Conservation (phyloP, 108 stramenopile genomes). For the Cyclotella cryptica region DNA sequence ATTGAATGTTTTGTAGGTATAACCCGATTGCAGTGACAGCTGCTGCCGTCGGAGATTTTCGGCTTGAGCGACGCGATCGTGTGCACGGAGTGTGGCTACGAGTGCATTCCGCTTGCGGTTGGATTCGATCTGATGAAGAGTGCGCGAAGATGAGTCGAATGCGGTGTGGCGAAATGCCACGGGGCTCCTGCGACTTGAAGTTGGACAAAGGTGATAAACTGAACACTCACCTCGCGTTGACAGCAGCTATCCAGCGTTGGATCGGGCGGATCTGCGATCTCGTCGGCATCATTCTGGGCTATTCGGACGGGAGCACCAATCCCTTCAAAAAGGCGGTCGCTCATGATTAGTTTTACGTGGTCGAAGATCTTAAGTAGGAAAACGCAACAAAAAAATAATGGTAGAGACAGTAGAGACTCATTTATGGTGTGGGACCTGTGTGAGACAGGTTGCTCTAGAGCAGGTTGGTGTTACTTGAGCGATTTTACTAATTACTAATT, state of each 20-base stretch:
- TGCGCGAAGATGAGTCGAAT: slow-evolving; percentile 2
- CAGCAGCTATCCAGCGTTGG: slow-evolving; percentile 86
- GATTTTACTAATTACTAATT: no score
- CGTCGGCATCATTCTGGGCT: slow-evolving; percentile 15
- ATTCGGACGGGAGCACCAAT: slow-evolving; percentile 69
- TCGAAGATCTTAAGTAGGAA: no score
- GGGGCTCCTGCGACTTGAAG: background rate
- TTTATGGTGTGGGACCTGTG: no score
- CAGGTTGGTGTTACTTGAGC: no score
- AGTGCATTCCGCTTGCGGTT: slow-evolving; percentile 71
- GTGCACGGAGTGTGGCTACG: slow-evolving; percentile 60
- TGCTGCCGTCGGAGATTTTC: slow-evolving; percentile 61
- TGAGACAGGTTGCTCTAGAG: no score
- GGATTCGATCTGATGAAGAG: slow-evolving; percentile 58
- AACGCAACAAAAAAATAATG: no score
- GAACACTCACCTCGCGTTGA: slow-evolving; percentile 72
- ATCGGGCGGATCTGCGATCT: slow-evolving; percentile 79
- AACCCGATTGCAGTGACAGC: background rate
- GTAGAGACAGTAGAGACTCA: no score
- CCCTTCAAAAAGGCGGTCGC: slow-evolving; percentile 61
- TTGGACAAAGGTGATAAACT: background rate
- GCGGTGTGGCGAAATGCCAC: background rate
- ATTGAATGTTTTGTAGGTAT: slow-evolving; percentile 42
- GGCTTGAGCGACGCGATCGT: slow-evolving; percentile 78
- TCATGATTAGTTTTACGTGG: no score